These are phyloP conservation scores for Meyerozyma carpophila DNA, from an alignment of 1,139 yeast species.

Conservation along the genomic window DNA sequence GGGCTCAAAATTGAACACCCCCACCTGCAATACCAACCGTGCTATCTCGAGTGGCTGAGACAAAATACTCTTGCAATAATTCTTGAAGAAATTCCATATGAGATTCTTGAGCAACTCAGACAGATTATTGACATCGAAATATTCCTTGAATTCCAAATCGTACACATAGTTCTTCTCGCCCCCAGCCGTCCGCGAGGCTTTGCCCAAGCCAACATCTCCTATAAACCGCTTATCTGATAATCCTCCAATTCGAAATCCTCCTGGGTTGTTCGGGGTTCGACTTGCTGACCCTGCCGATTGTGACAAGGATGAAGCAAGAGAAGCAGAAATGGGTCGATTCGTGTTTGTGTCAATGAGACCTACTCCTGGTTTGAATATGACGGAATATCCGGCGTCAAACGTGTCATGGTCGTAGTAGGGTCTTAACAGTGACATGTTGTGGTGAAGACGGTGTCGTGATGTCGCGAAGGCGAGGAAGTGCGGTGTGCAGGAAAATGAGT, in stretches of 20 bases:
- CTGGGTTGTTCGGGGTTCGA: background rate
- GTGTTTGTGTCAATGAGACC: constrained; percentile 47
- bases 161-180: constrained; percentile 44
- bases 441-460: background rate
- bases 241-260: background rate
- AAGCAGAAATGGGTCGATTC: constrained; percentile 28
- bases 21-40: constrained; percentile 74
- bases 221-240: background rate
- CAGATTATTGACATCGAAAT: constrained; percentile 54
- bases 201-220: background rate
- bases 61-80: constrained; percentile 60
- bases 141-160: constrained; percentile 65
- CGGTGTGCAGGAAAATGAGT: background rate
- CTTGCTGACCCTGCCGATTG: background rate
- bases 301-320: constrained; percentile 16
- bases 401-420: constrained; percentile 73
- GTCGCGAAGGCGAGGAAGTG: background rate
- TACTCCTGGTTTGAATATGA: constrained; percentile 54
- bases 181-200: background rate
- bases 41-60: constrained; percentile 90
- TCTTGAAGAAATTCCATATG: constrained; percentile 55
- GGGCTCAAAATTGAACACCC: constrained; percentile 40
- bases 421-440: constrained; percentile 27
- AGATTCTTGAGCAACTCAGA: constrained; percentile 50
- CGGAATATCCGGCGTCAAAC: constrained; percentile 63